phyloP scores from a whole-genome alignment of 2,329 filamentous ascomycete genomes.

The Aspergillus sp. region DNA sequence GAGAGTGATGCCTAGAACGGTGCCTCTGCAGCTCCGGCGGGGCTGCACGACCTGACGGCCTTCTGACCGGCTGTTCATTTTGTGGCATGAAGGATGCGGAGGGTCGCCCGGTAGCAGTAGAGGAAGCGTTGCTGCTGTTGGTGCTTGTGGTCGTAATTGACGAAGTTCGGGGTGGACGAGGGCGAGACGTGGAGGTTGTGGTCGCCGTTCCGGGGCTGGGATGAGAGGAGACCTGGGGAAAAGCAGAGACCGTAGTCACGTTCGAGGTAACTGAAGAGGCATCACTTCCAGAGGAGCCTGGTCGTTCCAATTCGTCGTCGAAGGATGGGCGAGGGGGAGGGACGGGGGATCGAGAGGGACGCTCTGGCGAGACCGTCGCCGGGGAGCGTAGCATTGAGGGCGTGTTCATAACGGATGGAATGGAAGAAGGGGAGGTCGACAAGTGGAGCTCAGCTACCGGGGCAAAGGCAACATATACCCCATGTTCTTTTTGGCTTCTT shows the following conservation, averaged over 20 bases:
- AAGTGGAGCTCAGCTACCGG: background rate
- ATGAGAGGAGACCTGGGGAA: conserved; percentile 13
- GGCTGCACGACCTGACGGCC: conserved; percentile 33
- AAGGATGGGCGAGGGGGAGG: conserved; percentile 18
- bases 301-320: conserved; percentile 30
- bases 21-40: conserved; percentile 35
- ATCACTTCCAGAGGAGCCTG: conserved; percentile 43
- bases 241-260: conserved; percentile 38
- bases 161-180: conserved; percentile 21
- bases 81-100: conserved; percentile 34
- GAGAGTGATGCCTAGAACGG: conserved; percentile 51
- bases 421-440: conserved; percentile 1
- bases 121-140: conserved; percentile 30
- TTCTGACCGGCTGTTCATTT: conserved; percentile 30
- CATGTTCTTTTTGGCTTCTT: too few species aligned
- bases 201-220: conserved; percentile 17
- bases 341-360: conserved; percentile 12
- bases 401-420: conserved; percentile 9
- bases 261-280: conserved; percentile 41
- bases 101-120: conserved; percentile 27
- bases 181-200: conserved; percentile 1
- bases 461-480: too few species aligned
- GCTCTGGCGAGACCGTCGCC: conserved; percentile 13
- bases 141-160: conserved; percentile 18
- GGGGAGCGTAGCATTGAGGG: background rate